Evolutionary conservation across 108 stramenopile genomes (phyloP).

Genomic region (Aurantiochytrium sp.): DNA sequence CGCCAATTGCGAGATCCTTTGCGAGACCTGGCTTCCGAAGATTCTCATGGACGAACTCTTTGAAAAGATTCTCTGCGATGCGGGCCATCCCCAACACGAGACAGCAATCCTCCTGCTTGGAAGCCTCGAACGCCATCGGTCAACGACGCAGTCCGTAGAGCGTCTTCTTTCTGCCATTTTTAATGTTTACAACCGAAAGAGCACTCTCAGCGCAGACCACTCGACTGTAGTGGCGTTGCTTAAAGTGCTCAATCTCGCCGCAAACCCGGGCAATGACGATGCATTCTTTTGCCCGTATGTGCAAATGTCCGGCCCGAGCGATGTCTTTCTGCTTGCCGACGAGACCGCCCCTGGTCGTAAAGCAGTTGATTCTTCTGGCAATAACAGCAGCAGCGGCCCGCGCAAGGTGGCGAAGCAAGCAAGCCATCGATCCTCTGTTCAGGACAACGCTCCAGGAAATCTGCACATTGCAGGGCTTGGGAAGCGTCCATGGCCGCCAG

Average conservation of each 20-base stretch:
- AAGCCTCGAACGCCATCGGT: not conserved
- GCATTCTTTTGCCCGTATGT: slow-evolving; percentile 12
- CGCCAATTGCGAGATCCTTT: slow-evolving; percentile 6
- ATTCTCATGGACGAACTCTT: slow-evolving; percentile 15
- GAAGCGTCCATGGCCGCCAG: not conserved
- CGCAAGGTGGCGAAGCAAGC: not conserved
- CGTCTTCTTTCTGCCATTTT: not conserved
- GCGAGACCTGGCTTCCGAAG: not conserved
- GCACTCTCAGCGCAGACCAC: not conserved
- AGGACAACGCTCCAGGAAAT: not conserved
- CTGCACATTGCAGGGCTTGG: slow-evolving; percentile 14
- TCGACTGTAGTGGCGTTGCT: not conserved
- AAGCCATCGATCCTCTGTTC: not conserved
- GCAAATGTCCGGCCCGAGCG: not conserved
- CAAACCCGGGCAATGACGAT: not conserved
- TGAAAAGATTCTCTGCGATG: not conserved
- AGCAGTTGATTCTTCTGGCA: no score
- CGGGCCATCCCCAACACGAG: not conserved
- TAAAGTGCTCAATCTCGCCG: not conserved
- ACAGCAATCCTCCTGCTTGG: not conserved
- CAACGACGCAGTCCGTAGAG: not conserved
- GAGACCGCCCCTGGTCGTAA: not conserved
- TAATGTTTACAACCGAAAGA: not conserved
- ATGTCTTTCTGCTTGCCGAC: not conserved
- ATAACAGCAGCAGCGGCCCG: not conserved